Evolutionary conservation across 805 yeast genomes (phyloP), one percentile per base, ranked within the genome.

Genomic region (Candida sonorensis): DNA sequence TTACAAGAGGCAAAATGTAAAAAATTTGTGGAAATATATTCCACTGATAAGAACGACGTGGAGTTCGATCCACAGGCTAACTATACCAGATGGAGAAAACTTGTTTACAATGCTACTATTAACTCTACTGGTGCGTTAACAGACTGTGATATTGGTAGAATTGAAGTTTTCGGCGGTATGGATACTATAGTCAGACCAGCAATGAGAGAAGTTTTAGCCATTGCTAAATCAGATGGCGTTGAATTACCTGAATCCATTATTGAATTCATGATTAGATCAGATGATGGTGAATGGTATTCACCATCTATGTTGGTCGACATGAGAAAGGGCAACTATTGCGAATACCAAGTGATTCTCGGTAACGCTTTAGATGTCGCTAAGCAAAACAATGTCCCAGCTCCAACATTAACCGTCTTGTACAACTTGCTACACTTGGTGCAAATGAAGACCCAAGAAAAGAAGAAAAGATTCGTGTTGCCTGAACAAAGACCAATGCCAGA

Each of bases 281-380:
- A 61, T 40, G 67, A 58, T 20, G 58, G 56, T 7, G 55, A 46
- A 27, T 57, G 61, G 48, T 68, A 64, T 35, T 52, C 66, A 20
- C 72, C 72, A 5, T 68, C 73, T 9, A 68, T 68, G 74, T 47
- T 63, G 30, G 62, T 68, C n/a, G 74, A 68, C 39, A 48, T 57
- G 14, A 50, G 65, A 40, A 62, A 67, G 38, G 59, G 58, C 12
- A 59, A 66, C 30, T 58, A 55, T 32, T 55, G 62, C 33, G 75
- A 68, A 46, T 57, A 64, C 36, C 65, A 62, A 30, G 59, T 58
- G 18, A 65, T 68, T 31, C 34, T 68, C 24, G 72, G 72, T 16
- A 68, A 66, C 20, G 61, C 60, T n/a, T 36, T 57, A 33, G 48
- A 45, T 1, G 46, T 50, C 23, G 62, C 59, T 13, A 41, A 45